A percentile compares a stretch with the other conserved stretches of the same genome.
phyloP scores from a whole-genome alignment of 805 yeast genomes.

The Hemisphaericaspora nanyangensis region DNA sequence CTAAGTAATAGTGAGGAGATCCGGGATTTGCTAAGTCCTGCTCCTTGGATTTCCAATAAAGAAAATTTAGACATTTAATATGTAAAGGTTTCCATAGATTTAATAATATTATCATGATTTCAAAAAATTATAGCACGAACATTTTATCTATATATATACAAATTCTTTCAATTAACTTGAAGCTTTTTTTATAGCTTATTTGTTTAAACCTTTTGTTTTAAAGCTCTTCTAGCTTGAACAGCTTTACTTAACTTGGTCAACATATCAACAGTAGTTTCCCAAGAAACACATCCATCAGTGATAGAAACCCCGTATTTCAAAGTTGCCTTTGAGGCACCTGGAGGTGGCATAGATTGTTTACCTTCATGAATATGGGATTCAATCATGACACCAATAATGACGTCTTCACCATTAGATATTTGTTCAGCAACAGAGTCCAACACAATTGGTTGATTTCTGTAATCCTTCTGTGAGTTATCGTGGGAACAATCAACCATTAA shows the following conservation, averaged over 20 bases:
- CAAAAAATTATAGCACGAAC: too few species aligned
- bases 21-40: slow-evolving; percentile 3
- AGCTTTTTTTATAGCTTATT: too few species aligned
- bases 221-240: slow-evolving; percentile 72
- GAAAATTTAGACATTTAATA: slow-evolving; percentile 1
- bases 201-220: slow-evolving; percentile 8
- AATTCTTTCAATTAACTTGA: too few species aligned
- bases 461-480: slow-evolving; percentile 94
- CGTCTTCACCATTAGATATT: slow-evolving; percentile 72
- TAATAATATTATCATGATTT: too few species aligned
- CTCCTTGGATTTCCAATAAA: slow-evolving; percentile 7
- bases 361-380: slow-evolving; percentile 93
- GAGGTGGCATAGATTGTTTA: slow-evolving; percentile 72
- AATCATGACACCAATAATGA: slow-evolving; percentile 90
- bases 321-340: slow-evolving; percentile 46
- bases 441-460: slow-evolving; percentile 94
- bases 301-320: slow-evolving; percentile 92
- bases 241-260: slow-evolving; percentile 77
- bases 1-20: slow-evolving; percentile 7
- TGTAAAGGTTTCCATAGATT: not conserved
- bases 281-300: slow-evolving; percentile 94
- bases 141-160: too few species aligned
- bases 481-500: slow-evolving; percentile 98
- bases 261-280: slow-evolving; percentile 85
- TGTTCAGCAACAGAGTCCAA: slow-evolving; percentile 78